A percentile compares a stretch with the other conserved stretches of the same genome.
Conservation (phyloP, 768 basidiomycete genomes). For the Termitomyces sp. region DNA sequence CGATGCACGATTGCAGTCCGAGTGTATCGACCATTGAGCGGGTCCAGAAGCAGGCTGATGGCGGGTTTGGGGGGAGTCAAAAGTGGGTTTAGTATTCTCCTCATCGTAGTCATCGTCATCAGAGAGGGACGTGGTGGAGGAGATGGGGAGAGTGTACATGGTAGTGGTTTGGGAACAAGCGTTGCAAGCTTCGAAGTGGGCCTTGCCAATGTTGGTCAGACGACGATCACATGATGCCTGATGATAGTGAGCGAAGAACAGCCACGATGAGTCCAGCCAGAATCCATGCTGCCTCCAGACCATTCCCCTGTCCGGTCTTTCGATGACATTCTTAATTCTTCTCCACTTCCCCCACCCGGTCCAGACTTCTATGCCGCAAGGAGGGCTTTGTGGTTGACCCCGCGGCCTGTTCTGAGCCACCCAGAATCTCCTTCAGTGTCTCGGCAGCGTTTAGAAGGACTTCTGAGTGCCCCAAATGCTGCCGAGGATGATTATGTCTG, state of each 20-base stretch:
- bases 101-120: constrained; percentile 67
- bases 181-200: neutral
- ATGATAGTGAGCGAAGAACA: neutral
- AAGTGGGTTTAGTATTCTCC: constrained; percentile 38
- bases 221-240: constrained; percentile 11
- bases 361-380: constrained; percentile 60
- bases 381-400: constrained; percentile 55
- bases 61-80: constrained; percentile 40
- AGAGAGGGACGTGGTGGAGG: constrained; percentile 74
- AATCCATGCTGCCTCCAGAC: constrained; percentile 5
- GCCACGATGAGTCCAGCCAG: constrained; percentile 1
- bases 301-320: constrained; percentile 19
- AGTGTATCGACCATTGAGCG: constrained; percentile 55
- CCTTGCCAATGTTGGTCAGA: constrained; percentile 8
- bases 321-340: constrained; percentile 30
- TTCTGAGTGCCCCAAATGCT: constrained; percentile 42
- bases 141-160: constrained; percentile 52
- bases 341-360: constrained; percentile 54
- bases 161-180: constrained; percentile 27
- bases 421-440: constrained; percentile 24
- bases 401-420: constrained; percentile 8
- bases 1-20: constrained; percentile 14
- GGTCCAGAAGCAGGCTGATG: constrained; percentile 42
- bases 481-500: constrained; percentile 48
- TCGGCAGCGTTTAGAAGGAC: constrained; percentile 42